Evolutionary conservation across 1,139 yeast genomes (phyloP).

Genomic region (Torulaspora globosa): DNA sequence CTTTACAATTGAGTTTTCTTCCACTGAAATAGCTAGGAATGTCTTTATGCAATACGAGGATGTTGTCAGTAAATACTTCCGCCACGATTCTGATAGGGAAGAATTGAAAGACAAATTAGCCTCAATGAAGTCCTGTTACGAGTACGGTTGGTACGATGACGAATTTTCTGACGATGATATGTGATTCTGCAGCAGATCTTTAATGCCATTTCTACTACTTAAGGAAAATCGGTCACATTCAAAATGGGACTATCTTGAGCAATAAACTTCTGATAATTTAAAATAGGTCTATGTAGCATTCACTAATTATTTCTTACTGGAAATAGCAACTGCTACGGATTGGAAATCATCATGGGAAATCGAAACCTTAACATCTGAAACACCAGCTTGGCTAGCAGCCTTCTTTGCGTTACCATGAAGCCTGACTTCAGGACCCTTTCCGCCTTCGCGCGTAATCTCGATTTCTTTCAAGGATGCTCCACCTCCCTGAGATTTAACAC

Average conservation of each 20-base stretch:
- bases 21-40: slow-evolving; percentile 45
- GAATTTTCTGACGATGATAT: slow-evolving; percentile 34
- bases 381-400: slow-evolving; percentile 69
- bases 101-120: slow-evolving; percentile 59
- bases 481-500: slow-evolving; percentile 86
- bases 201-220: no score
- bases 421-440: slow-evolving; percentile 81
- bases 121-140: slow-evolving; percentile 49
- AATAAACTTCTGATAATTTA: background rate
- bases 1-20: slow-evolving; percentile 39
- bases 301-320: slow-evolving; percentile 34
- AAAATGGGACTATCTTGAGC: no score
- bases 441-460: slow-evolving; percentile 73
- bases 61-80: slow-evolving; percentile 43
- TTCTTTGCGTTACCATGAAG: slow-evolving; percentile 71
- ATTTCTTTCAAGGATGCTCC: slow-evolving; percentile 92
- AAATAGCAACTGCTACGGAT: slow-evolving; percentile 94
- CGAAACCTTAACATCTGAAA: slow-evolving; percentile 72
- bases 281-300: background rate
- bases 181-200: background rate
- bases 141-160: slow-evolving; percentile 54
- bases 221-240: no score
- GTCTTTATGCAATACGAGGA: slow-evolving; percentile 48
- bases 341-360: slow-evolving; percentile 96
- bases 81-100: slow-evolving; percentile 57